Percentiles rank a stretch among this genome's conserved stretches.
Conservation (phyloP, 1,139 yeast species). For the Magnusiomyces paraingens region DNA sequence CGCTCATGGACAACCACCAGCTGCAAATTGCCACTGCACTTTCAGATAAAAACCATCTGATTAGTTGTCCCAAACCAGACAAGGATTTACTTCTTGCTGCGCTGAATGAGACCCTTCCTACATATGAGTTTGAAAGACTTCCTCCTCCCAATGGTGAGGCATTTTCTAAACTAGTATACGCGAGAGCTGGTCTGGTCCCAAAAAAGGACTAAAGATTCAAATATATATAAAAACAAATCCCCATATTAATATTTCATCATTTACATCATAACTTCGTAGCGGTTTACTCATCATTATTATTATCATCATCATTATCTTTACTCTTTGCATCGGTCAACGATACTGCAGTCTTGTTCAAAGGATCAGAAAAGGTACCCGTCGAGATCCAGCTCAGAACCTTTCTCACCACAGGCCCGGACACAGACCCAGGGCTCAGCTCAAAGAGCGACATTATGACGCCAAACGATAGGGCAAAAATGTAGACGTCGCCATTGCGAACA, state of each 20-base stretch:
- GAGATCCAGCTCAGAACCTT: slow-evolving; percentile 33
- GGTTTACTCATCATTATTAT: not conserved
- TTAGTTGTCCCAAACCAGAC: slow-evolving; percentile 2
- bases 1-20: slow-evolving; percentile 84
- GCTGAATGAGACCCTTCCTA: too few relatives aligned
- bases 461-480: slow-evolving; percentile 31
- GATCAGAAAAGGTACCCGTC: slow-evolving; percentile 27
- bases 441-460: slow-evolving; percentile 32
- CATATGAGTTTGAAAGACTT: not conserved
- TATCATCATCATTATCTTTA: not conserved
- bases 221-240: not conserved
- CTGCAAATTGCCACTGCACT: slow-evolving; percentile 53
- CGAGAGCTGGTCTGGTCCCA: not conserved
- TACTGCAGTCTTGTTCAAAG: slow-evolving; percentile 13
- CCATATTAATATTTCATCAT: not conserved
- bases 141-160: not conserved
- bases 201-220: not conserved
- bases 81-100: too few relatives aligned
- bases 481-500: slow-evolving; percentile 30
- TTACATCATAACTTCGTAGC: not conserved
- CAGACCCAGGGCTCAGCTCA: slow-evolving; percentile 32
- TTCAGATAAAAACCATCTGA: not conserved
- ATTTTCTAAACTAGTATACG: not conserved
- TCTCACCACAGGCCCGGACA: slow-evolving; percentile 31
- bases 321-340: not conserved